Conservation (phyloP, 2,329 filamentous ascomycete species). For the Penicillium sumatraense region DNA sequence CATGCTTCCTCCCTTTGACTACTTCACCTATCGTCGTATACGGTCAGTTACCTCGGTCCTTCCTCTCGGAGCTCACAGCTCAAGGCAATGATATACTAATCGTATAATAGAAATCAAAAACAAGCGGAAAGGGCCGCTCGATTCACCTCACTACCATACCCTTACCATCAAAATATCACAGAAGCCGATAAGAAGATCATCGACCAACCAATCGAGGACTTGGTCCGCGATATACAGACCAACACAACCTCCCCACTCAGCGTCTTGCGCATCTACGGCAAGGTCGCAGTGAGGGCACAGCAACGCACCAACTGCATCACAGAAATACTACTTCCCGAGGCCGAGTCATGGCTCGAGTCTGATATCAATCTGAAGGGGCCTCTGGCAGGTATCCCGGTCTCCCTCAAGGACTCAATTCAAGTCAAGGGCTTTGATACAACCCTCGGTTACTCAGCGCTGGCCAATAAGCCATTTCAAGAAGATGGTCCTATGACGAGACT, state of each 20-base stretch:
- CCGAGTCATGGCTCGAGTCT: slow-evolving; percentile 71
- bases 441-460: slow-evolving; percentile 77
- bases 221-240: slow-evolving; percentile 79
- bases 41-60: slow-evolving; percentile 62
- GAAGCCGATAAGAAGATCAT: slow-evolving; percentile 69
- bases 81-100: no score
- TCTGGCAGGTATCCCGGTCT: slow-evolving; percentile 84
- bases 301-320: slow-evolving; percentile 88
- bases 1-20: slow-evolving; percentile 64
- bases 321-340: slow-evolving; percentile 78
- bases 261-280: slow-evolving; percentile 83
- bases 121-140: slow-evolving; percentile 73
- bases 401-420: slow-evolving; percentile 76
- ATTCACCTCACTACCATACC: slow-evolving; percentile 67
- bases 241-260: slow-evolving; percentile 68
- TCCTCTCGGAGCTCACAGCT: no score
- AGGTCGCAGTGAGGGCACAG: slow-evolving; percentile 82
- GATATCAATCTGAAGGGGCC: slow-evolving; percentile 76
- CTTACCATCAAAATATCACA: slow-evolving; percentile 70
- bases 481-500: slow-evolving; percentile 77
- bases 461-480: slow-evolving; percentile 65
- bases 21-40: slow-evolving; percentile 71
- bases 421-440: slow-evolving; percentile 82
- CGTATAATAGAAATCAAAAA: slow-evolving; percentile 69
- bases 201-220: slow-evolving; percentile 72